Evolutionary conservation across 768 basidiomycete species (phyloP).

Genomic region (Phaffia tasmanica): DNA sequence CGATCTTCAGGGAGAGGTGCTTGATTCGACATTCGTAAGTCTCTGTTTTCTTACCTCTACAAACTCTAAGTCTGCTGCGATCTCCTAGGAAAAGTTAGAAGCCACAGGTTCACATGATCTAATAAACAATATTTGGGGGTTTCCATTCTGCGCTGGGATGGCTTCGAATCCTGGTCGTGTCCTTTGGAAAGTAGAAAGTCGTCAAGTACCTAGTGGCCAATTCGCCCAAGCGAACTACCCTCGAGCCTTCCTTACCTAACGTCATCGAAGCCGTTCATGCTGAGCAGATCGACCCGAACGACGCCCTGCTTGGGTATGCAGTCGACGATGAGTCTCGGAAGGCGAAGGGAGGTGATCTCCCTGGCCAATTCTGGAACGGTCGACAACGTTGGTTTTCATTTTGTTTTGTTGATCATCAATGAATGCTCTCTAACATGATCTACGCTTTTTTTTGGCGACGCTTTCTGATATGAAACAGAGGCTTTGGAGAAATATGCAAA

Average conservation of each 20-base stretch:
- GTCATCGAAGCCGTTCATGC: slow-evolving; percentile 18
- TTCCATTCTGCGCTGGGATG: too few relatives aligned
- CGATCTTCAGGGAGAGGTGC: slow-evolving; percentile 14
- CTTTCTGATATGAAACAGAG: background rate
- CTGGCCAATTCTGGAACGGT: slow-evolving; percentile 16
- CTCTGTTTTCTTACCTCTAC: too few relatives aligned
- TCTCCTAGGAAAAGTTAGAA: too few relatives aligned
- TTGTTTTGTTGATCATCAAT: background rate
- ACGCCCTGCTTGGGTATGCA: slow-evolving; percentile 6
- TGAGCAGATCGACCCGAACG: slow-evolving; percentile 16
- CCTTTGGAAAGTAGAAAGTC: slow-evolving; percentile 6
- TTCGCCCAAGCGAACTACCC: background rate
- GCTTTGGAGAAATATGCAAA: slow-evolving; percentile 18
- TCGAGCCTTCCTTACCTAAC: slow-evolving; percentile 7
- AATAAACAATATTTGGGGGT: too few relatives aligned
- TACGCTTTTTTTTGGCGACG: background rate
- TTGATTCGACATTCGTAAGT: slow-evolving; percentile 14
- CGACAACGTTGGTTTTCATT: slow-evolving; percentile 1
- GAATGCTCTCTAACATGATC: background rate
- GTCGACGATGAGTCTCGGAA: slow-evolving; percentile 10
- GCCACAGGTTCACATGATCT: too few relatives aligned
- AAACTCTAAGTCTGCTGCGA: too few relatives aligned
- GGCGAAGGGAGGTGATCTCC: slow-evolving; percentile 16
- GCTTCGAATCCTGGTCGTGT: too few relatives aligned
- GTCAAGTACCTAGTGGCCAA: slow-evolving; percentile 20